Evolutionary conservation across 768 basidiomycete species (phyloP).

Genomic region (Chalciporus piperatus): DNA sequence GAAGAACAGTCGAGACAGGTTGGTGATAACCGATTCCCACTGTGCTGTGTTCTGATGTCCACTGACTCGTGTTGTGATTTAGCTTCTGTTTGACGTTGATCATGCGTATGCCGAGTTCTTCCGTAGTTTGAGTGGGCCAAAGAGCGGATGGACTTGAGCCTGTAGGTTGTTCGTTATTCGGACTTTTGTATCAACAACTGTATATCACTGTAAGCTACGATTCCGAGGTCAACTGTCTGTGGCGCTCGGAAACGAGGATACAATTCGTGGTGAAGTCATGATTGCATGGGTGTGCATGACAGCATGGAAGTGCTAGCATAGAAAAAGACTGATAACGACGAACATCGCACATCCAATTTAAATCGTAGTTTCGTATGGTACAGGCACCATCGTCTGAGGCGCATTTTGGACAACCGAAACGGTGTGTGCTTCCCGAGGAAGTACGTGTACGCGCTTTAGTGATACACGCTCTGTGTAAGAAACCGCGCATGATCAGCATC

Average conservation of each 20-base stretch:
- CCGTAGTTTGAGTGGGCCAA: conserved; percentile 57
- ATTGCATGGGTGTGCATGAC: conserved; percentile 15
- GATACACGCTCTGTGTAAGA: conserved; percentile 62
- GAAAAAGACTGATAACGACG: conserved; percentile 6
- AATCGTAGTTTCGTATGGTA: conserved; percentile 96
- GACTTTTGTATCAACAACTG: background rate
- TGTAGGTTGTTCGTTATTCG: background rate
- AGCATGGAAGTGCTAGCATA: conserved; percentile 22
- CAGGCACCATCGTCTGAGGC: conserved; percentile 90
- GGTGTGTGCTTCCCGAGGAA: conserved; percentile 75
- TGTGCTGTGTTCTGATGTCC: background rate
- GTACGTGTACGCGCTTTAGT: conserved; percentile 82
- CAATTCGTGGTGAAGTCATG: conserved; percentile 13
- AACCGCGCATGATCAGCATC: background rate
- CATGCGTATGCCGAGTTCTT: conserved; percentile 95
- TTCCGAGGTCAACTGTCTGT: no score
- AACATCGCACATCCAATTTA: conserved; percentile 42
- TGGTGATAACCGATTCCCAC: conserved; percentile 7
- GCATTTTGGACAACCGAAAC: conserved; percentile 73
- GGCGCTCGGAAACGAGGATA: background rate
- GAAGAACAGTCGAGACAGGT: conserved; percentile 96
- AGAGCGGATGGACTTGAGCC: conserved; percentile 26
- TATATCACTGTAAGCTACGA: background rate
- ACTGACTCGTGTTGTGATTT: background rate
- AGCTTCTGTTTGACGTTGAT: conserved; percentile 97